Evolutionary conservation across 2,329 filamentous ascomycete genomes (phyloP).

Genomic region (Tolypocladium nubicola): DNA sequence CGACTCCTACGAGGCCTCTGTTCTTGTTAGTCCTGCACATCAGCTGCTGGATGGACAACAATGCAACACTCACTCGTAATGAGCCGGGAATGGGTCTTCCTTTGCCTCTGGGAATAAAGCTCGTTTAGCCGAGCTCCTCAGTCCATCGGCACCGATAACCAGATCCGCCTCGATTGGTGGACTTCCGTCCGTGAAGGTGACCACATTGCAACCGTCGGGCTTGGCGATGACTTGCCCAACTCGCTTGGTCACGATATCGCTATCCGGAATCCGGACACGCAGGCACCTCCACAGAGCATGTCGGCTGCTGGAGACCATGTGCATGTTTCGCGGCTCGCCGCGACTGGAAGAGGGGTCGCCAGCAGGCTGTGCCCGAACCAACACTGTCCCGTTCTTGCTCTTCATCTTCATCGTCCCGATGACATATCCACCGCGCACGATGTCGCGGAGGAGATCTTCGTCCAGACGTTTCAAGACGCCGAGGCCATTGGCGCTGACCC

Average conservation of each 20-base stretch:
- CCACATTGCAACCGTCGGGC: conserved; percentile 5
- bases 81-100: conserved; percentile 10
- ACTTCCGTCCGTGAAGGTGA: conserved; percentile 12
- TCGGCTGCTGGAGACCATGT: conserved; percentile 11
- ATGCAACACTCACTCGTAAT: conserved; percentile 10
- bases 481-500: conserved; percentile 13
- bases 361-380: conserved; percentile 9
- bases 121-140: conserved; percentile 9
- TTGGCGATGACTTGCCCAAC: conserved; percentile 9
- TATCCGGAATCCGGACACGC: conserved; percentile 10
- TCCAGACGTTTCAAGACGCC: conserved; percentile 12
- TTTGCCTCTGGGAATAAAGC: conserved; percentile 11
- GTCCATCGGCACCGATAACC: conserved; percentile 14
- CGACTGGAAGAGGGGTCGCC: not conserved
- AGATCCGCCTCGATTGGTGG: conserved; percentile 11
- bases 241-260: conserved; percentile 10
- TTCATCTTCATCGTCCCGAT: conserved; percentile 11
- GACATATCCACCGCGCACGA: conserved; percentile 12
- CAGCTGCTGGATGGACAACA: not conserved
- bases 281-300: conserved; percentile 13
- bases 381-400: conserved; percentile 11
- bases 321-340: conserved; percentile 2
- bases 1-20: conserved; percentile 11
- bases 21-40: not conserved
- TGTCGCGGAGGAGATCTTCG: conserved; percentile 10